phyloP scores from a whole-genome alignment of 2,329 filamentous ascomycete species.

The Phaeophleospora eucalypticola region DNA sequence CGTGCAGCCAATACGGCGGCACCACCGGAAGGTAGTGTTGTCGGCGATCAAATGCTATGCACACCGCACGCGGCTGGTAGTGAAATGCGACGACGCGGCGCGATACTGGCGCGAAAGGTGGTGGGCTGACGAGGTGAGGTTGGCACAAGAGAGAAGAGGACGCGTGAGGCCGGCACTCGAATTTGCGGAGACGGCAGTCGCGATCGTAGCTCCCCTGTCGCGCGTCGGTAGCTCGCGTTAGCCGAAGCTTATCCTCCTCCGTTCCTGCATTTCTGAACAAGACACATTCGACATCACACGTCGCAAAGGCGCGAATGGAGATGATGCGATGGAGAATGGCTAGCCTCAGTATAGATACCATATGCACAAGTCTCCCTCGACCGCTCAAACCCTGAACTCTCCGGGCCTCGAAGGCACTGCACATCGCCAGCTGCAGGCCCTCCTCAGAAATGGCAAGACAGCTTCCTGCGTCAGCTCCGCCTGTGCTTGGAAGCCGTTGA shows the following conservation, averaged over 20 bases:
- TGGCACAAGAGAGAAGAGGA: not conserved
- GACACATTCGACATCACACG: too few relatives aligned
- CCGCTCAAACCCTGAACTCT: conserved; percentile 11
- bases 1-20: too few relatives aligned
- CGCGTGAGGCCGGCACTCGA: not conserved
- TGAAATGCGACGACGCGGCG: not conserved
- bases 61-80: too few relatives aligned
- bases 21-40: too few relatives aligned
- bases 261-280: too few relatives aligned
- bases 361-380: not conserved
- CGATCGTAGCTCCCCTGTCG: not conserved
- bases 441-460: conserved; percentile 32
- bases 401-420: conserved; percentile 23
- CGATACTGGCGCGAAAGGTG: not conserved
- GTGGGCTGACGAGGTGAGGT: not conserved
- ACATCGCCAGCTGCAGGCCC: conserved; percentile 32
- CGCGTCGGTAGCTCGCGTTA: not conserved
- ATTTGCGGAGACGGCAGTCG: not conserved
- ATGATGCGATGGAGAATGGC: too few relatives aligned
- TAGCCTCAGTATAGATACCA: too few relatives aligned
- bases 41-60: too few relatives aligned
- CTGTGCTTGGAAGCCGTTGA: conserved; percentile 23
- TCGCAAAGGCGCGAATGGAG: too few relatives aligned
- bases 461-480: conserved; percentile 24
- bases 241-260: not conserved